These are phyloP conservation scores for Oenanthe javanica DNA, from an alignment of 140 eudicot genomes.

Conservation along the genomic window DNA sequence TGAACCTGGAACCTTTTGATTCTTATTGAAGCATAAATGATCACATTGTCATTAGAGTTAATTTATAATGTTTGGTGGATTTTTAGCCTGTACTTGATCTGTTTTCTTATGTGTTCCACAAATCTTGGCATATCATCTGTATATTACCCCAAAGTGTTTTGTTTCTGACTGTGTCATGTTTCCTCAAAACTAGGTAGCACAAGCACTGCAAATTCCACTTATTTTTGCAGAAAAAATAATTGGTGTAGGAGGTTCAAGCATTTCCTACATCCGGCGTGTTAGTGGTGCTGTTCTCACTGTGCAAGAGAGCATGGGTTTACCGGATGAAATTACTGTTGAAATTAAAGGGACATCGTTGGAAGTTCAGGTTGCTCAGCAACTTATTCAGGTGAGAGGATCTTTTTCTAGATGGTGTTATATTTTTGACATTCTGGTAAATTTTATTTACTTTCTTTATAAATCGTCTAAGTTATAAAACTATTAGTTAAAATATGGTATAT, in stretches of 20 bases:
- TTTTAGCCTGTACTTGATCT: not conserved
- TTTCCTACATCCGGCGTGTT: slow-evolving; percentile 63
- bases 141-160: not conserved
- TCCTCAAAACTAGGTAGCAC: slow-evolving; percentile 45
- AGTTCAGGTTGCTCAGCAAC: slow-evolving; percentile 72
- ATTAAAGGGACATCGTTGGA: slow-evolving; percentile 73
- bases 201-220: slow-evolving; percentile 88
- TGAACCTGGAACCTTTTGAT: too few relatives aligned
- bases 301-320: slow-evolving; percentile 64
- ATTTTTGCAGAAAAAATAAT: slow-evolving; percentile 79
- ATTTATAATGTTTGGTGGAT: not conserved
- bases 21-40: too few relatives aligned
- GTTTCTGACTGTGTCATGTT: not conserved
- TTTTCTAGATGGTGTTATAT: not conserved
- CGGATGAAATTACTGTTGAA: slow-evolving; percentile 84
- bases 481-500: not conserved
- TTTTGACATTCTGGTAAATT: not conserved
- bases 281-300: slow-evolving; percentile 81
- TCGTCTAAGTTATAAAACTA: not conserved
- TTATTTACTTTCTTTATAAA: not conserved
- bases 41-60: not conserved
- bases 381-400: slow-evolving; percentile 46
- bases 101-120: not conserved
- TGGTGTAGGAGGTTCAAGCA: slow-evolving; percentile 76
- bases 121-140: not conserved